A percentile compares a stretch with the other conserved stretches of the same genome.
Evolutionary conservation across 768 basidiomycete genomes (phyloP).

Genomic region (Phylloporus scabripes): DNA sequence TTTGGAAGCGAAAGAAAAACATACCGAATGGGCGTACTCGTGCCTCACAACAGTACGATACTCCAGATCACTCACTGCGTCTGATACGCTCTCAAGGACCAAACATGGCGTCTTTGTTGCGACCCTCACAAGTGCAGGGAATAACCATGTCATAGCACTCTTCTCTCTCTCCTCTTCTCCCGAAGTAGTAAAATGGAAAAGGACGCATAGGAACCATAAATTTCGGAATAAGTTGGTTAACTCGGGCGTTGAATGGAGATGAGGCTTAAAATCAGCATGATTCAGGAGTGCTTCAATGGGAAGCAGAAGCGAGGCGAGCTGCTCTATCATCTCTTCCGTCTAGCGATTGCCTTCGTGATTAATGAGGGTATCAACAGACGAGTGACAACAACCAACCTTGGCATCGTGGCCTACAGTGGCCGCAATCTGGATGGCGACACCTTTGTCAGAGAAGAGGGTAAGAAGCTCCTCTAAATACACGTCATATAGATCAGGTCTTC

Average conservation of each 20-base stretch:
- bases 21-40: slow-evolving; percentile 73
- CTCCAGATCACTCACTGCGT: slow-evolving; percentile 84
- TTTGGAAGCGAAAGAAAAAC: slow-evolving; percentile 15
- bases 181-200: slow-evolving; percentile 69
- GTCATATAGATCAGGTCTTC: slow-evolving; percentile 71
- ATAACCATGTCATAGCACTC: slow-evolving; percentile 72
- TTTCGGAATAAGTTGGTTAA: slow-evolving; percentile 80
- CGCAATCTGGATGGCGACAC: slow-evolving; percentile 81
- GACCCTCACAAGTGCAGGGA: slow-evolving; percentile 70
- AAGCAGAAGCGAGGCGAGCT: slow-evolving; percentile 81
- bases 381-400: slow-evolving; percentile 43
- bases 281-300: slow-evolving; percentile 85
- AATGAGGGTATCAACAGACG: slow-evolving; percentile 3
- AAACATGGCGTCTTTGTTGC: slow-evolving; percentile 83
- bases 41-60: slow-evolving; percentile 88
- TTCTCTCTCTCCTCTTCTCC: slow-evolving; percentile 41
- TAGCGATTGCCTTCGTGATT: slow-evolving; percentile 22
- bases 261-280: slow-evolving; percentile 63
- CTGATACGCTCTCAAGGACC: slow-evolving; percentile 76
- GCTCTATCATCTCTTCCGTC: slow-evolving; percentile 81
- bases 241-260: slow-evolving; percentile 48
- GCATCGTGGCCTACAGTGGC: slow-evolving; percentile 60
- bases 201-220: slow-evolving; percentile 88
- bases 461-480: slow-evolving; percentile 81
- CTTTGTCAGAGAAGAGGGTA: slow-evolving; percentile 84